Evolutionary conservation across 345 rosid species (phyloP).

Genomic region (Populus ilicifolia): DNA sequence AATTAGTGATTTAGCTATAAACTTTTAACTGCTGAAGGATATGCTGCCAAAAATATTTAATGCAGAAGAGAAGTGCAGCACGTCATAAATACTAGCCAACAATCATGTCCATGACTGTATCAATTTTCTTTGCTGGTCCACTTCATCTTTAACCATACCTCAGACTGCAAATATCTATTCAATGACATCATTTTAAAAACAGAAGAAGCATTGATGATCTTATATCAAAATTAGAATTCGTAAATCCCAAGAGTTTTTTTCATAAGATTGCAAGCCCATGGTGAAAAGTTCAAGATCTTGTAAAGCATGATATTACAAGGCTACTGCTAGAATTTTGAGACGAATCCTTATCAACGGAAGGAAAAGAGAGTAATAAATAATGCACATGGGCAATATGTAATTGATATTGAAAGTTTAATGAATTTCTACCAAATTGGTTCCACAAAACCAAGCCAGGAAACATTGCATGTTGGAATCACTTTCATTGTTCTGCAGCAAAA

Average conservation of each 20-base stretch:
- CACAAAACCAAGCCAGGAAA: slow-evolving; percentile 8
- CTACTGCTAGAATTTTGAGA: not conserved
- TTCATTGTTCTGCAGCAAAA: slow-evolving; percentile 1
- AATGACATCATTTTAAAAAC: not conserved
- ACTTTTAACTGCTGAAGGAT: not conserved
- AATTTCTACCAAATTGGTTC: slow-evolving; percentile 30
- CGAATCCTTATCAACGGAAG: slow-evolving; percentile 9
- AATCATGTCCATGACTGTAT: not conserved
- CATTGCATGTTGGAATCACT: slow-evolving; percentile 9
- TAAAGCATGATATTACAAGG: slow-evolving; percentile 16
- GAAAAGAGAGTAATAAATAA: slow-evolving; percentile 28
- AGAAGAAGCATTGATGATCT: not conserved
- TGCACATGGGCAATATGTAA: slow-evolving; percentile 39
- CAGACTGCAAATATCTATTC: not conserved
- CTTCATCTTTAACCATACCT: not conserved
- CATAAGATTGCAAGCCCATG: not conserved
- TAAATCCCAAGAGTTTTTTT: not conserved
- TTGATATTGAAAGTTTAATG: slow-evolving; percentile 13
- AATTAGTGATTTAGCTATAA: not conserved
- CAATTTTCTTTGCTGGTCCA: not conserved
- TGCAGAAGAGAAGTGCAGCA: not conserved
- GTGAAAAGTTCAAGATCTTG: slow-evolving; percentile 3
- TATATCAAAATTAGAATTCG: not conserved
- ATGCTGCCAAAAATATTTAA: not conserved
- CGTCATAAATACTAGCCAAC: not conserved